Conservation (phyloP, 1,139 yeast species). For the Kodamaea ohmeri region DNA sequence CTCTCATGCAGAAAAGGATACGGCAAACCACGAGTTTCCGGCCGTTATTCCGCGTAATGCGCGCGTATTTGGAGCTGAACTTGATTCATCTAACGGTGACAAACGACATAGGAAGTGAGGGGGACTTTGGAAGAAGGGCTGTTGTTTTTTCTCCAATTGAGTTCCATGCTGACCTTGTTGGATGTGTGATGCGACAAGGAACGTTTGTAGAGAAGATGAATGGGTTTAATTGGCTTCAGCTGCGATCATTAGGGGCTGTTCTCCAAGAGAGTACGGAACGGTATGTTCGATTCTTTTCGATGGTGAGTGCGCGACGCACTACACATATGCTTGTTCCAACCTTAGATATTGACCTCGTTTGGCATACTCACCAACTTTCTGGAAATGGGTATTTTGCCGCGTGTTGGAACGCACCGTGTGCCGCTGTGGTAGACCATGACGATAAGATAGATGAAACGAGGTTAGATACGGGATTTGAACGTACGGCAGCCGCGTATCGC, state of each 20-base stretch:
- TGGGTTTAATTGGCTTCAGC: constrained; percentile 28
- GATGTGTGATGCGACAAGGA: constrained; percentile 31
- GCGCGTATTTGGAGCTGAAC: constrained; percentile 19
- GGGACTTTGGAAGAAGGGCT: no score
- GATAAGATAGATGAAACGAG: constrained; percentile 26
- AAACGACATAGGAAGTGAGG: no score
- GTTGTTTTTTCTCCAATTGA: constrained; percentile 9
- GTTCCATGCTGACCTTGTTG: constrained; percentile 4
- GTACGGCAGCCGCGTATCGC: constrained; percentile 22
- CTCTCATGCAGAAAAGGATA: no score
- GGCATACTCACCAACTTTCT: constrained; percentile 41
- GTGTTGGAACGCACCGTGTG: constrained; percentile 14
- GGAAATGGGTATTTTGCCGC: constrained; percentile 23
- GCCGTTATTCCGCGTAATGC: neutral
- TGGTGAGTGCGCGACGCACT: constrained; percentile 13
- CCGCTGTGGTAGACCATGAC: constrained; percentile 22
- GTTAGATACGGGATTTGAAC: constrained; percentile 21
- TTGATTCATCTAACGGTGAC: constrained; percentile 21
- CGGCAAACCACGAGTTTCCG: no score
- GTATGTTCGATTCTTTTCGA: constrained; percentile 27
- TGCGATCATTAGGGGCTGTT: constrained; percentile 21
- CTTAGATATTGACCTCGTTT: constrained; percentile 37
- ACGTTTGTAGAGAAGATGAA: constrained; percentile 32
- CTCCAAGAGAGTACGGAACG: constrained; percentile 22
- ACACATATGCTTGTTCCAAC: constrained; percentile 31